Base-by-base conservation (phyloP, 305 asterid species). In the Fraxinus angustifolia region DNA sequence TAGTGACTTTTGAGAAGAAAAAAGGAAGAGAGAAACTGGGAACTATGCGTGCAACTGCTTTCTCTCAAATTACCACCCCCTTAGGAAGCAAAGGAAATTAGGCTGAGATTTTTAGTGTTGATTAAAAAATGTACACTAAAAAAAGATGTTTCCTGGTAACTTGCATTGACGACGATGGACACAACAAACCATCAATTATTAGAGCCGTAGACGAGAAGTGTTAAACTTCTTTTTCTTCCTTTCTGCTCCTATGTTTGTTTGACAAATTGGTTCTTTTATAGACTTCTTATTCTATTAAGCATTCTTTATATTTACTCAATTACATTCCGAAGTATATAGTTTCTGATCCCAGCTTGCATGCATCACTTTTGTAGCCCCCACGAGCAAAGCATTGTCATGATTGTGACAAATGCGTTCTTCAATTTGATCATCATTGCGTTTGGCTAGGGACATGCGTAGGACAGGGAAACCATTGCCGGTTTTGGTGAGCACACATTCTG, bases 371-470 rank as follows among this genome's bases (percentile, higher is more conserved):
- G 87, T 87, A 96, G 99, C 99, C 99, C 76, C 99, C 99, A 62
- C 91, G 99, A 73, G 87, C 98, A 82, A 96, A 94, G 86, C 99
- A 96, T 86, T 96, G 99, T 79, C 93, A 91, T 83, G 99, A 96
- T 84, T 96, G 99, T 83, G 97, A 94, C 90, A 96, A 88, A 90
- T 94, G 99, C 40, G 92, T 96, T 85, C 98, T 96, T 90, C 97
- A 92, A 85, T 96, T 93, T 89, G 99, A 96, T 90, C 99, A 96
- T 92, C 99, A 96, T 75, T 96, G 99, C 79, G 97, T 91, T 84
- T 96, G 99, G 98, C 97, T 96, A 72, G 99, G 99, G 77, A 89
- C 95, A 56, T 96, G 99, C 87, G 80, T 96, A 76, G 99, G 99
- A 76, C 97, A 86, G 86, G 89, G 93, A 73, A 96, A 96, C 89